Evolutionary conservation across 805 yeast species (phyloP), one percentile per base, ranked within the genome.

Genomic region (Candida verbasci): DNA sequence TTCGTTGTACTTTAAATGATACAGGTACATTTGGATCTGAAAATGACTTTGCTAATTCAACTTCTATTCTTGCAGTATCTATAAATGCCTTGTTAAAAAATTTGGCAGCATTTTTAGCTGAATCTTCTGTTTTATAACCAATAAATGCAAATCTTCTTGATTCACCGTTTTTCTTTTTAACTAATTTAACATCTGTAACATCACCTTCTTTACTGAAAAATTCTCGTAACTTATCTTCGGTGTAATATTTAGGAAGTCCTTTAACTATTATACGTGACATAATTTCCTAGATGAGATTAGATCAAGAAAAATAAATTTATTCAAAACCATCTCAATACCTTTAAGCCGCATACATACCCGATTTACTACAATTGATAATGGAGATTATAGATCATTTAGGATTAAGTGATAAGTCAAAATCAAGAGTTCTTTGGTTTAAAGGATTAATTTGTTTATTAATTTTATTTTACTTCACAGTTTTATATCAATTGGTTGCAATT

Each of bases 81-180:
- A 93, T 78, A 56, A 78, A 93, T 1, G 95, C 76, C 6, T 74
- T 70, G 60, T 93, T 70, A 58, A 83, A 89, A 58, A 74, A 87
- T 32, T 64, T 69, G 6, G 80, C 91, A 0, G 96, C 96, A 30
- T 68, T 73, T 34, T 71, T 76, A 1, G 98, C 97, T 50, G 85
- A 95, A 9, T 62, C 70, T 14, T 62, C 68, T n/a, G 78, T 68
- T 49, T 78, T 81, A 58, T 75, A 93, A 1, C 98, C 98, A 35
- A 93, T 68, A 50, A 93, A 93, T 6, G 96, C 97, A 68, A 93
- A 93, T 48, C 94, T 71, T 60, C 98, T 77, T 8, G 95, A 84
- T 50, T 82, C 83, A 17, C 98, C 98, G 46, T 76, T 78, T 47
- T 82, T 71, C 46, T 82, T 86, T 49, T 76, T 82, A 74, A 88